Conservation (phyloP, 1,284 basidiomycete species). For the Anthracocystis setariae region DNA sequence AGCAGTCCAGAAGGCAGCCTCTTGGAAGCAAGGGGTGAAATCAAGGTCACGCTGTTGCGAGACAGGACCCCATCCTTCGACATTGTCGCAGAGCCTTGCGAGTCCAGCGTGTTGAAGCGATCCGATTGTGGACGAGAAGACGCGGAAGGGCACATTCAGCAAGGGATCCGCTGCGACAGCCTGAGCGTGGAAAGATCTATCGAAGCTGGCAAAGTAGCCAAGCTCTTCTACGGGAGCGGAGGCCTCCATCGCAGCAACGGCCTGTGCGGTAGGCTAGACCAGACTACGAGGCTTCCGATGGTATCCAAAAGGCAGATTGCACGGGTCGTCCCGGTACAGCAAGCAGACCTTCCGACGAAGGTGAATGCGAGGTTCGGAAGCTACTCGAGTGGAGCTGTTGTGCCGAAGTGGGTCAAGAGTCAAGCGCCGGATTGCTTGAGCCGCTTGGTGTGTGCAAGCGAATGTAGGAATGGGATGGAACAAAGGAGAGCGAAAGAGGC, state of each 20-base stretch:
- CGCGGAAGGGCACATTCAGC: conserved; percentile 24
- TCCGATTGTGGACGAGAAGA: conserved; percentile 32
- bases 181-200: conserved; percentile 23
- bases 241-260: conserved; percentile 16
- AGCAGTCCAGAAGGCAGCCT: conserved; percentile 68
- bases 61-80: conserved; percentile 73
- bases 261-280: neutral
- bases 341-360: neutral
- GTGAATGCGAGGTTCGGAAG: neutral
- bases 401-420: neutral
- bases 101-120: conserved; percentile 10
- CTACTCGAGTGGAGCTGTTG: neutral
- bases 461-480: neutral
- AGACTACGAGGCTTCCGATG: neutral
- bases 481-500: neutral
- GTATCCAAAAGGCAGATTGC: too few relatives aligned
- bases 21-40: conserved; percentile 84
- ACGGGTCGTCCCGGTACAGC: neutral
- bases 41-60: conserved; percentile 79
- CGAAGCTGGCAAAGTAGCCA: conserved; percentile 23
- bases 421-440: neutral
- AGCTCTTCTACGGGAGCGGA: conserved; percentile 33
- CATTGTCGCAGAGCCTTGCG: conserved; percentile 31
- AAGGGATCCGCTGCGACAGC: conserved; percentile 22
- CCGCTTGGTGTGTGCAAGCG: neutral